These are phyloP conservation scores for Aurifilum marmelostoma DNA, from an alignment of 2,329 filamentous ascomycete species.

Conservation along the genomic window DNA sequence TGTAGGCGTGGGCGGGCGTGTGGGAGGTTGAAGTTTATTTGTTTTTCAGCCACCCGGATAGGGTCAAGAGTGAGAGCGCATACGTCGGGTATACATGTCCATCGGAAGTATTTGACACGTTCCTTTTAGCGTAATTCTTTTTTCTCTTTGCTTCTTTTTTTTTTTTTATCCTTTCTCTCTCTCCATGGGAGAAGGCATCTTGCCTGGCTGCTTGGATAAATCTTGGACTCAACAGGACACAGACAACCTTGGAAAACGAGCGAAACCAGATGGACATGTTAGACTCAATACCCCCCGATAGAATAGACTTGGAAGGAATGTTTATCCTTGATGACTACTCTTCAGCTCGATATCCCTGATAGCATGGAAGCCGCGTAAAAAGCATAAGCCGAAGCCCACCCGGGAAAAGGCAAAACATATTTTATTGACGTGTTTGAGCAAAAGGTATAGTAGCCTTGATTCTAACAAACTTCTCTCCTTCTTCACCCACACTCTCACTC, in stretches of 20 bases:
- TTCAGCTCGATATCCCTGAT: neutral
- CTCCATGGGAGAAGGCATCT: neutral
- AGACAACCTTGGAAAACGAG: neutral
- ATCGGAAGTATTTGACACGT: neutral
- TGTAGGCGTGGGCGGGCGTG: neutral
- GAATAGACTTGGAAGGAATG: conserved; percentile 1
- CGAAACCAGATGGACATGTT: neutral
- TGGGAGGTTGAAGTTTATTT: too few species aligned
- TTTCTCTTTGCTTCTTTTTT: neutral
- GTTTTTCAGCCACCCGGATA: too few species aligned
- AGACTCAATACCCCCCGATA: conserved; percentile 12
- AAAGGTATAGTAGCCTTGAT: neutral
- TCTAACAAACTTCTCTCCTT: conserved; percentile 15
- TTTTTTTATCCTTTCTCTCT: too few species aligned
- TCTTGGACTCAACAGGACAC: neutral
- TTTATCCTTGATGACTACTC: neutral
- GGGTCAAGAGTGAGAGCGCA: too few species aligned
- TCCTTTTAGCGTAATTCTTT: neutral
- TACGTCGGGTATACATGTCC: too few species aligned
- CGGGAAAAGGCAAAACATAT: too few species aligned
- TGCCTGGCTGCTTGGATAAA: neutral
- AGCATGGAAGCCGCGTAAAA: too few species aligned
- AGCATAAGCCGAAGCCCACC: too few species aligned
- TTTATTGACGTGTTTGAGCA: too few species aligned
- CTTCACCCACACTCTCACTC: conserved; percentile 8